Base-by-base conservation (phyloP, 345 rosid species). In the Aquilaria sinensis region DNA sequence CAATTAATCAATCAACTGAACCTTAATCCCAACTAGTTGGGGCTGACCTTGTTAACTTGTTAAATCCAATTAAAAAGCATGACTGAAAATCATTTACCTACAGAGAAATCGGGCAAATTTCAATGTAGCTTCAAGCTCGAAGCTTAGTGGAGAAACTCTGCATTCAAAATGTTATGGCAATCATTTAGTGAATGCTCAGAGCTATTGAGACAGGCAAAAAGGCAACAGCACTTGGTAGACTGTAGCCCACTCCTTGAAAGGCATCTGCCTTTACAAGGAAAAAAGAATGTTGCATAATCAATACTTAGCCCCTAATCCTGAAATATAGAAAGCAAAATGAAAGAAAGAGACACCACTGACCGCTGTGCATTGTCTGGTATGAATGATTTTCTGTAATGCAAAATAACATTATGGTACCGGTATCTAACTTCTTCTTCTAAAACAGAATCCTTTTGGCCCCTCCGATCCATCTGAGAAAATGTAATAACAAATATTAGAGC, bases 81-180 rank as follows among this genome's bases (percentile, higher is more conserved):
- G 15, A 10, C 5, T 5, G 56, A 47, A 5, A 6, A 41, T 46
- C 52, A 51, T 43, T 13, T 81, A 95, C 99, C 96, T 95, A 85
- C 96, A 91, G 62, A 95, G 94, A 77, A 84, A 95, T 76, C 99
- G 87, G 65, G 99, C 99, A 74, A 91, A 73, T 73, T 95, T 90
- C 72, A 90, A 78, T 29, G 84, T 86, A 66, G 96, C 96, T 82
- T 94, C 99, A 51, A 94, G 96, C 71, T 94, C 99, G 85, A 95
- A 95, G 83, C 94, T 89, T 68, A 95, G 68, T 12, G 98, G 99
- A 14, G 98, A 95, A 71, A 95, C 98, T 74, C 97, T 91, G 90
- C 76, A 81, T 49, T 61, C 49, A 61, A 75, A 70, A 30, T 58
- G 60, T 48, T 49, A 64, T 1, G 15, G 55, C n/a, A 64, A 61